Evolutionary conservation across 2,329 filamentous ascomycete genomes (phyloP).

Genomic region (Sclerotinia sclerotiorum): DNA sequence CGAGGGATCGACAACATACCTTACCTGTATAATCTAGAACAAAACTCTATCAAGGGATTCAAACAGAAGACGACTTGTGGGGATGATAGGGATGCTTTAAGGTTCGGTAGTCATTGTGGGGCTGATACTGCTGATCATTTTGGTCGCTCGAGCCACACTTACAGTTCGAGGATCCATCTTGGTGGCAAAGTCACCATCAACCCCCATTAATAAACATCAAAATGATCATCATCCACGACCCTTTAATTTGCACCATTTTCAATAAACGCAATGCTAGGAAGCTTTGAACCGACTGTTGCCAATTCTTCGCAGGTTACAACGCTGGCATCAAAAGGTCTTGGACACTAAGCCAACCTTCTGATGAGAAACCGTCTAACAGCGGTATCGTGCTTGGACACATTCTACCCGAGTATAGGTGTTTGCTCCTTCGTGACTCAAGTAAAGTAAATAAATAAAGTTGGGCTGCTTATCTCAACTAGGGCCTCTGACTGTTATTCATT

Average conservation of each 20-base stretch:
- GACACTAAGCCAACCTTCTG: background rate
- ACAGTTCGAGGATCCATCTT: background rate
- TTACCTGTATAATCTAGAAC: too few species aligned
- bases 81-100: background rate
- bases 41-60: too few species aligned
- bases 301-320: background rate
- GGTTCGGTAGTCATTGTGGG: conserved; percentile 1
- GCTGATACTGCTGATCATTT: conserved; percentile 3
- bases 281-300: background rate
- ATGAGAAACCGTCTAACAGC: background rate
- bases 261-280: background rate
- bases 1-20: too few species aligned
- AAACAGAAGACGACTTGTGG: background rate
- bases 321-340: background rate
- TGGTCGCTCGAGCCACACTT: conserved; percentile 4
- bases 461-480: background rate
- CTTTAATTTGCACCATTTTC: background rate
- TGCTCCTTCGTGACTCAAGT: background rate
- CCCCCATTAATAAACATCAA: background rate
- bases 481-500: background rate
- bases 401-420: background rate
- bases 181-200: background rate
- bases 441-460: background rate
- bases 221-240: background rate
- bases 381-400: background rate